Evolutionary conservation across 495 filamentous ascomycete species (phyloP).

Genomic region (Penicillium nucicola): DNA sequence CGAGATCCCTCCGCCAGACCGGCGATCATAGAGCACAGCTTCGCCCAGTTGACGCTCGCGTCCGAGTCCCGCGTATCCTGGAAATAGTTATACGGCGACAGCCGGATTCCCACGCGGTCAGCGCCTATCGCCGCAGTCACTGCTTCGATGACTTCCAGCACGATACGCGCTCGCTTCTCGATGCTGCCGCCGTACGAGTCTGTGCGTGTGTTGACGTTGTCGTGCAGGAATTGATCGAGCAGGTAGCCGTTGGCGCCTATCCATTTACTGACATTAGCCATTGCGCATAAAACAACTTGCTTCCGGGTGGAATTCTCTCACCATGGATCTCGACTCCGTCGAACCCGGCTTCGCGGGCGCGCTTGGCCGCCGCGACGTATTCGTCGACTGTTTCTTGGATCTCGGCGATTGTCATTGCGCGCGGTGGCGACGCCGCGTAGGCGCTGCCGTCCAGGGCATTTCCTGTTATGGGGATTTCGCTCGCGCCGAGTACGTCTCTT

Average conservation of each 20-base stretch:
- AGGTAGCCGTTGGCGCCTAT: constrained; percentile 52
- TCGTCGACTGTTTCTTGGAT: constrained; percentile 39
- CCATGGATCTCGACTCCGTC: constrained; percentile 57
- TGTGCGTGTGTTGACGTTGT: constrained; percentile 47
- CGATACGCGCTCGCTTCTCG: constrained; percentile 48
- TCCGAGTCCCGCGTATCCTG: constrained; percentile 39
- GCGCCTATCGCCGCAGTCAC: constrained; percentile 22
- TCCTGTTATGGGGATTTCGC: constrained; percentile 24
- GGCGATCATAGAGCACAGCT: constrained; percentile 26
- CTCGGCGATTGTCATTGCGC: constrained; percentile 39
- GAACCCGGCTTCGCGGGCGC: constrained; percentile 60
- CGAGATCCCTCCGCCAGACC: constrained; percentile 16
- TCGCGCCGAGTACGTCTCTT: constrained; percentile 13
- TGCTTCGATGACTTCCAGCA: constrained; percentile 41
- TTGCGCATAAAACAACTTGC: too few relatives aligned
- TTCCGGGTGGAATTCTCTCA: too few relatives aligned
- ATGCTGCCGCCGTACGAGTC: constrained; percentile 51
- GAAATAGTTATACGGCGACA: constrained; percentile 50
- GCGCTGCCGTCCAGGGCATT: constrained; percentile 24
- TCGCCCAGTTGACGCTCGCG: constrained; percentile 25
- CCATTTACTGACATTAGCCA: neutral
- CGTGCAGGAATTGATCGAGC: constrained; percentile 52
- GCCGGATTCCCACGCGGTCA: constrained; percentile 36
- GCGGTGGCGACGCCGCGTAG: constrained; percentile 34
- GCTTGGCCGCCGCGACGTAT: constrained; percentile 56